phyloP scores from a whole-genome alignment of 495 filamentous ascomycete species.

The Lasiosphaeriaceae sp. region DNA sequence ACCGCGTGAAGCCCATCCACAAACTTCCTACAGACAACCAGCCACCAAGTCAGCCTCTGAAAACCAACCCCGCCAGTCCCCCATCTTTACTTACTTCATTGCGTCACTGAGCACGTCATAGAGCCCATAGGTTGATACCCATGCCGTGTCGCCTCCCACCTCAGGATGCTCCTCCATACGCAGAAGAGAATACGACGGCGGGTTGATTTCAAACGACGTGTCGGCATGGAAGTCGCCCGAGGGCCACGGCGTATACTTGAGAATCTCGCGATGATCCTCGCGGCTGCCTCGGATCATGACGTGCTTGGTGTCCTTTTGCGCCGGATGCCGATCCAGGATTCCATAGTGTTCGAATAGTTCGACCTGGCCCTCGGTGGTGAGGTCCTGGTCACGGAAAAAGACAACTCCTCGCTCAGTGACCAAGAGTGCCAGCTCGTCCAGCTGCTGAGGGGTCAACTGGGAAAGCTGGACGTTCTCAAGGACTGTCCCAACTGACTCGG shows the following conservation, averaged over 20 bases:
- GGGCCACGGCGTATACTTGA: slow-evolving; percentile 38
- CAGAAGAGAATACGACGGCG: slow-evolving; percentile 49
- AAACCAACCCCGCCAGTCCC: background rate
- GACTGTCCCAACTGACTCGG: slow-evolving; percentile 50
- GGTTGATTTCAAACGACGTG: slow-evolving; percentile 51
- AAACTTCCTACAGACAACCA: slow-evolving; percentile 37
- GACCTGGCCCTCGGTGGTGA: slow-evolving; percentile 50
- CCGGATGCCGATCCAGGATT: slow-evolving; percentile 45
- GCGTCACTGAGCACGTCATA: slow-evolving; percentile 47
- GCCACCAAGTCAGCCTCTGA: background rate
- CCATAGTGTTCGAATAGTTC: slow-evolving; percentile 52
- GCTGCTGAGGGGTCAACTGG: slow-evolving; percentile 34
- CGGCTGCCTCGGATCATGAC: slow-evolving; percentile 33
- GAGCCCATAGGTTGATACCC: slow-evolving; percentile 48
- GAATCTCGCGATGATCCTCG: slow-evolving; percentile 35
- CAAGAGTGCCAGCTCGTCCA: slow-evolving; percentile 45
- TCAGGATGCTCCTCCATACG: slow-evolving; percentile 53
- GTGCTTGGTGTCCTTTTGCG: slow-evolving; percentile 41
- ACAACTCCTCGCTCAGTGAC: slow-evolving; percentile 46
- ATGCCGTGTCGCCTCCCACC: slow-evolving; percentile 53
- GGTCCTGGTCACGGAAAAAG: slow-evolving; percentile 48
- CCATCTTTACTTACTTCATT: slow-evolving; percentile 10
- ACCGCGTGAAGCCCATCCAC: slow-evolving; percentile 48
- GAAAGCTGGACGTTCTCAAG: slow-evolving; percentile 46
- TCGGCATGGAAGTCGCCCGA: slow-evolving; percentile 47